These are phyloP conservation scores for Beauveria varroae DNA, from an alignment of 2,329 filamentous ascomycete species.

Conservation along the genomic window DNA sequence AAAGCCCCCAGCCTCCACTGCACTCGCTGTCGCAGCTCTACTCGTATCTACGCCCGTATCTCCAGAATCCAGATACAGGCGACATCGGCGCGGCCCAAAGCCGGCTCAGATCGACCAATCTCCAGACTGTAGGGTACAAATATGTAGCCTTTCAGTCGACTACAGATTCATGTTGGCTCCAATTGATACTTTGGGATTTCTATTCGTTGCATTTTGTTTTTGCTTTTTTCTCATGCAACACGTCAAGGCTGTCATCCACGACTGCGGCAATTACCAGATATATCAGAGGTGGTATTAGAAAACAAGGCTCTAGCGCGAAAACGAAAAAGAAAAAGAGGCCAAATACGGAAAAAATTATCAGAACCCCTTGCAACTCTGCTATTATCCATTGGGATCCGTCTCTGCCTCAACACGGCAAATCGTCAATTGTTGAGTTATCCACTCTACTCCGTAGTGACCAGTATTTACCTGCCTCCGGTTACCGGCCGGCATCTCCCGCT, in stretches of 20 bases:
- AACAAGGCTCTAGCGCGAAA: background rate
- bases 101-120: background rate
- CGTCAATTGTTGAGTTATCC: too few relatives aligned
- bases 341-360: background rate
- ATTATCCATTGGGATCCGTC: slow-evolving; percentile 2
- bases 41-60: slow-evolving; percentile 10
- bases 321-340: background rate
- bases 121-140: background rate
- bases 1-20: background rate
- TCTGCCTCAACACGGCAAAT: background rate
- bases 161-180: background rate
- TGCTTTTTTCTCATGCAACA: too few relatives aligned
- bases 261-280: too few relatives aligned
- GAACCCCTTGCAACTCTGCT: background rate
- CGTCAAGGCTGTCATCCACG: too few relatives aligned
- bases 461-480: background rate
- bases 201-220: too few relatives aligned
- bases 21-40: background rate
- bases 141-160: background rate
- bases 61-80: slow-evolving; percentile 8
- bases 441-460: too few relatives aligned
- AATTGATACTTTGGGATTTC: too few relatives aligned
- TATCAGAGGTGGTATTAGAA: too few relatives aligned
- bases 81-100: background rate
- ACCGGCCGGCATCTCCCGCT: slow-evolving; percentile 1